Percentiles rank a stretch among this genome's conserved stretches.
Evolutionary conservation across 805 yeast genomes (phyloP).

Genomic region (Starmerella gropengiesseri): DNA sequence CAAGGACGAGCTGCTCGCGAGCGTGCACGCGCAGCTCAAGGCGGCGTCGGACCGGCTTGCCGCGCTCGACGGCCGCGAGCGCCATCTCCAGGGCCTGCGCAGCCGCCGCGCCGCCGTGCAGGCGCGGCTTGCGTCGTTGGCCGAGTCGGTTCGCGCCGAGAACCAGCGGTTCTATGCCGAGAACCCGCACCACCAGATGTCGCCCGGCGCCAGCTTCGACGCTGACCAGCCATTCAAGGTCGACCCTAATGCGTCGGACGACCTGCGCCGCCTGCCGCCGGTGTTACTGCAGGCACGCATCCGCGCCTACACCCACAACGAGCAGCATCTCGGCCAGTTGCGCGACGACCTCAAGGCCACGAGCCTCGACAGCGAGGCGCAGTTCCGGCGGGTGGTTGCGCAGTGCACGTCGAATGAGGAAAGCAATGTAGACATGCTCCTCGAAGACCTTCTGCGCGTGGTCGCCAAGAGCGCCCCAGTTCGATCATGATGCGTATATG

Average conservation of each 20-base stretch:
- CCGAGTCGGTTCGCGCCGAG: constrained; percentile 54
- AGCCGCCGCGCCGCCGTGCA: constrained; percentile 19
- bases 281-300: constrained; percentile 53
- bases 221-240: constrained; percentile 84
- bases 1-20: constrained; percentile 43
- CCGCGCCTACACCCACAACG: constrained; percentile 66
- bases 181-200: constrained; percentile 29
- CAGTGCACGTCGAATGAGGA: constrained; percentile 82
- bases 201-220: constrained; percentile 29
- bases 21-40: constrained; percentile 45
- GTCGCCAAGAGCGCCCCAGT: constrained; percentile 73
- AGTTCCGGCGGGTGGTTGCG: constrained; percentile 80
- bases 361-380: constrained; percentile 50
- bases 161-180: constrained; percentile 40
- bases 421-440: constrained; percentile 63
- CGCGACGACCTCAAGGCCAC: constrained; percentile 44
- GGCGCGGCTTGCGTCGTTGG: constrained; percentile 37
- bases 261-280: constrained; percentile 19
- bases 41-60: constrained; percentile 45
- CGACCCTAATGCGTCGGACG: constrained; percentile 1
- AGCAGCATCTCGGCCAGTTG: constrained; percentile 42
- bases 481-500: too few species aligned
- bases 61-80: constrained; percentile 34
- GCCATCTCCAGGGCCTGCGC: constrained; percentile 42
- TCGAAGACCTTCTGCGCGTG: constrained; percentile 78